phyloP scores from a whole-genome alignment of 306 rosid species.

The Vigna radiata region DNA sequence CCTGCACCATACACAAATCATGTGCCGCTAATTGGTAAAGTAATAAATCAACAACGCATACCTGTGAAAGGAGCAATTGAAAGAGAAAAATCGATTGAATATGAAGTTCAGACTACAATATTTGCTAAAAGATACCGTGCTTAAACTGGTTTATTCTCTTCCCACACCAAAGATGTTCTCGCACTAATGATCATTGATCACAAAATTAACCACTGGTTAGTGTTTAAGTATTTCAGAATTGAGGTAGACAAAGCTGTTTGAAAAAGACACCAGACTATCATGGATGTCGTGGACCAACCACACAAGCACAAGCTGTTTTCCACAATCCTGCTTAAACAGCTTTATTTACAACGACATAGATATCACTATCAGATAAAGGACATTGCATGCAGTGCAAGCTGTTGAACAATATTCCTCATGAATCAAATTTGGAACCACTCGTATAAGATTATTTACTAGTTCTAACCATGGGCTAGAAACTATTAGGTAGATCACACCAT shows the following conservation, averaged over 20 bases:
- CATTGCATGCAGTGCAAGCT: conserved; percentile 8
- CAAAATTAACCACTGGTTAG: conserved; percentile 12
- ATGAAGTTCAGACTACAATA: not conserved
- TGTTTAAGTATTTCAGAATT: conserved; percentile 16
- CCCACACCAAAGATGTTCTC: not conserved
- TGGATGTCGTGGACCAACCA: conserved; percentile 31
- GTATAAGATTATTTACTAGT: conserved; percentile 2
- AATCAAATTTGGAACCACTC: conserved; percentile 7
- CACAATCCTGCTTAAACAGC: conserved; percentile 3
- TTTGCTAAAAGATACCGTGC: not conserved
- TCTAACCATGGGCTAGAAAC: not conserved
- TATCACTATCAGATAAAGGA: not conserved
- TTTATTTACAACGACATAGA: conserved; percentile 22
- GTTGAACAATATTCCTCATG: conserved; percentile 6
- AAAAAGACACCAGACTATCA: conserved; percentile 34
- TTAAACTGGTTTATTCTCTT: conserved; percentile 4
- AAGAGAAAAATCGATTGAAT: conserved; percentile 1
- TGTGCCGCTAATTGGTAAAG: not conserved
- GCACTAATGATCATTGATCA: not conserved
- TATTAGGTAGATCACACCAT: not conserved
- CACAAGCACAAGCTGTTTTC: conserved; percentile 29
- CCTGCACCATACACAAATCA: conserved; percentile 54
- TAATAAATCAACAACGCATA: not conserved
- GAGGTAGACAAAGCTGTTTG: conserved; percentile 23
- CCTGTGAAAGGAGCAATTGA: not conserved